Evolutionary conservation across 768 basidiomycete genomes (phyloP).

Genomic region (Boletus edulis): DNA sequence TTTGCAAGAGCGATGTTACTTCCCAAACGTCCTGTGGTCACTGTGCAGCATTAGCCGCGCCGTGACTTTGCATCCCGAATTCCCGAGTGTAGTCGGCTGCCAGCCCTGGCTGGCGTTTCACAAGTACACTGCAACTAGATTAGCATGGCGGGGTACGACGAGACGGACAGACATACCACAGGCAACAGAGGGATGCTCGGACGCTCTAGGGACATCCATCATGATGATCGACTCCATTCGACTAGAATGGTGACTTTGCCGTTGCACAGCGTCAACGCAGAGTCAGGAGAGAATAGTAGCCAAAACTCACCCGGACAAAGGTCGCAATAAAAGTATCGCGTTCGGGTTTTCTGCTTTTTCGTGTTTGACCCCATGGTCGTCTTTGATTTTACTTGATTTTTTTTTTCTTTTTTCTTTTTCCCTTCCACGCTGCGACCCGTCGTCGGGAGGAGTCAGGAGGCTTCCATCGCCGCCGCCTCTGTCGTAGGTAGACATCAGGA

Average conservation of each 20-base stretch:
- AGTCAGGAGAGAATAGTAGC: background rate
- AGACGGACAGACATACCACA: conserved; percentile 1
- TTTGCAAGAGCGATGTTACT: background rate
- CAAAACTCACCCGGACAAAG: background rate
- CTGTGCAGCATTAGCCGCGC: background rate
- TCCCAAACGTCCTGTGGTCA: too few species aligned
- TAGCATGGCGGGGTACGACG: background rate
- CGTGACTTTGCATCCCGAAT: background rate
- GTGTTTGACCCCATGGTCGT: background rate
- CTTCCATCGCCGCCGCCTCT: too few species aligned
- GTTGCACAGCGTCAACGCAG: background rate
- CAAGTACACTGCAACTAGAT: background rate
- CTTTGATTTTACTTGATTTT: background rate
- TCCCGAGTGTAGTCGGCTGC: conserved; percentile 3
- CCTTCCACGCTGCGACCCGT: too few species aligned
- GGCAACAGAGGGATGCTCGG: background rate
- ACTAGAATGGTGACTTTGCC: background rate
- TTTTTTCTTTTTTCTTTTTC: conserved; percentile 1
- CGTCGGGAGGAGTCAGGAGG: too few species aligned
- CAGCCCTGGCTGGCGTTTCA: conserved; percentile 13
- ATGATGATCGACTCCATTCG: too few species aligned
- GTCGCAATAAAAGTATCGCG: background rate
- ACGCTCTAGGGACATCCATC: background rate
- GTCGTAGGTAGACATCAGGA: too few species aligned
- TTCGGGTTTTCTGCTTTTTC: background rate